phyloP scores from a whole-genome alignment of 1,284 basidiomycete species.

The Pyrrhoderma noxium region DNA sequence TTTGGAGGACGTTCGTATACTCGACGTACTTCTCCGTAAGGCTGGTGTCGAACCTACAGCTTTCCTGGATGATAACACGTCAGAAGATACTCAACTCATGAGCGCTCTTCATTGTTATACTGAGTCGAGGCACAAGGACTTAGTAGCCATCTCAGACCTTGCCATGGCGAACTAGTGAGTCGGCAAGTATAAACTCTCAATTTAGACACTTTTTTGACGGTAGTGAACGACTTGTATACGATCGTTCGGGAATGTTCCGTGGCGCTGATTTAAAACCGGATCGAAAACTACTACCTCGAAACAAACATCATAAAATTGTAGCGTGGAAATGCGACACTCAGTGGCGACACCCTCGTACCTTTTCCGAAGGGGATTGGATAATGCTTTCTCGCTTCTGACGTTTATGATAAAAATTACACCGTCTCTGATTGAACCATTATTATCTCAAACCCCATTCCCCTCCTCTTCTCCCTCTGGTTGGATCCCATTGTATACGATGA shows the following conservation, averaged over 20 bases:
- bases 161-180: slow-evolving; percentile 95
- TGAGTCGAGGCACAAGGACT: slow-evolving; percentile 74
- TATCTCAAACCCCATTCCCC: slow-evolving; percentile 43
- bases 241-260: not conserved
- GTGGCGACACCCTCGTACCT: slow-evolving; percentile 81
- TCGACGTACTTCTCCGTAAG: slow-evolving; percentile 69
- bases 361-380: slow-evolving; percentile 78
- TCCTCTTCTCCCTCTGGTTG: slow-evolving; percentile 60
- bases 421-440: slow-evolving; percentile 23
- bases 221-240: not conserved
- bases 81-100: slow-evolving; percentile 51
- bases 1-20: slow-evolving; percentile 91
- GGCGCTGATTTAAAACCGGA: not conserved
- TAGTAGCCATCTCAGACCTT: slow-evolving; percentile 84
- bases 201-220: not conserved
- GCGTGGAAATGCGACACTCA: slow-evolving; percentile 90
- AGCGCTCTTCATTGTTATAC: slow-evolving; percentile 74
- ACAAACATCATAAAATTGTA: slow-evolving; percentile 27
- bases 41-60: slow-evolving; percentile 46
- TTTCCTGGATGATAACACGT: slow-evolving; percentile 27
- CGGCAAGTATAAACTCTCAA: slow-evolving; percentile 5
- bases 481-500: slow-evolving; percentile 94
- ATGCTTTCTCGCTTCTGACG: slow-evolving; percentile 58
- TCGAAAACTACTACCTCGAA: not conserved
- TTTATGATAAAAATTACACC: slow-evolving; percentile 34